Percentiles rank a stretch among this genome's conserved stretches.
Conservation (phyloP, 2,329 filamentous ascomycete species). For the Cytospora piceicola region DNA sequence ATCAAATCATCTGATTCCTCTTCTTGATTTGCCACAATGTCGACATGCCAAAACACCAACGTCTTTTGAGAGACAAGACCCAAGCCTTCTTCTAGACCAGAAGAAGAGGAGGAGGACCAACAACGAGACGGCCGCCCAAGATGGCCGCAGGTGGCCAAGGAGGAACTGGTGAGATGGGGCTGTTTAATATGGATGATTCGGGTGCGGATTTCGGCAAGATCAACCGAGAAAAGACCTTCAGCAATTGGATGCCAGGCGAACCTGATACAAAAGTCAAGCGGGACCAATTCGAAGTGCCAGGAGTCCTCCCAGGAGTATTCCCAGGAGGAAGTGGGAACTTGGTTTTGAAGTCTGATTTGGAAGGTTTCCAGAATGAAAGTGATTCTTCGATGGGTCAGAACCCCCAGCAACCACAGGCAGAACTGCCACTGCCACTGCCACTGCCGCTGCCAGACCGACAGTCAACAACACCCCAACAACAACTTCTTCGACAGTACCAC, state of each 20-base stretch:
- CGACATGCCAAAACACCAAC: constrained; percentile 16
- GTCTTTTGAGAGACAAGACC: neutral
- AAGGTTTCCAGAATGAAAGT: constrained; percentile 25
- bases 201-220: constrained; percentile 30
- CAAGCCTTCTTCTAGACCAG: neutral
- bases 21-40: constrained; percentile 3
- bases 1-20: neutral
- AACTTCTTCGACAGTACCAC: neutral
- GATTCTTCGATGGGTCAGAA: constrained; percentile 9
- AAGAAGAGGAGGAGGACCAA: constrained; percentile 21
- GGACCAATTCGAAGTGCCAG: neutral
- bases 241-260: constrained; percentile 11
- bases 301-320: no score
- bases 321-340: neutral
- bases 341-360: neutral
- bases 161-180: constrained; percentile 9
- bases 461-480: neutral
- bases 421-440: constrained; percentile 11
- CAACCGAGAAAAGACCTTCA: constrained; percentile 27
- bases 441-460: neutral
- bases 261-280: constrained; percentile 18
- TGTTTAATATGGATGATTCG: constrained; percentile 22
- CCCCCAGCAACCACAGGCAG: neutral
- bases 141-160: constrained; percentile 17
- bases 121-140: constrained; percentile 10